Evolutionary conservation across 2,329 filamentous ascomycete genomes (phyloP).

Genomic region (Calonectria henricotiae): DNA sequence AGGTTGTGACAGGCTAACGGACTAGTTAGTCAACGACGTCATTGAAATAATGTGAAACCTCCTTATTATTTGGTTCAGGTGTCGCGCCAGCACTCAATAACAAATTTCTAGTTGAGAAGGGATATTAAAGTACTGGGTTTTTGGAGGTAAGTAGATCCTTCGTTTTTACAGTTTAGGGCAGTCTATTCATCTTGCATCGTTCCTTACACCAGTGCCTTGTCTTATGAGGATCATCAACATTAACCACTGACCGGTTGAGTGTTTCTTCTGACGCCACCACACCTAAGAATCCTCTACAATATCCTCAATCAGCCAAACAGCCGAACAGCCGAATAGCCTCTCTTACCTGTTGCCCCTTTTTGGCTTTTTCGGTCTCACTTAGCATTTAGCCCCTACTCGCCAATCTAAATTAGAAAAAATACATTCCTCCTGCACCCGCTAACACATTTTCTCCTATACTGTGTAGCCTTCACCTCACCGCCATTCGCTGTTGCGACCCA

Average conservation of each 20-base stretch:
- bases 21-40: slow-evolving; percentile 18
- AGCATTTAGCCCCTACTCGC: not conserved
- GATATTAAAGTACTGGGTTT: not conserved
- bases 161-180: not conserved
- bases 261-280: not conserved
- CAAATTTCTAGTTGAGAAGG: not conserved
- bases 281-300: not conserved
- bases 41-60: slow-evolving; percentile 8
- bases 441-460: not conserved
- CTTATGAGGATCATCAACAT: slow-evolving; percentile 1
- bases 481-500: slow-evolving; percentile 9
- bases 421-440: not conserved
- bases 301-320: slow-evolving; percentile 9
- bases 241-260: not conserved
- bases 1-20: not conserved
- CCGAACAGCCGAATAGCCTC: not conserved
- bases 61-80: not conserved
- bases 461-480: not conserved
- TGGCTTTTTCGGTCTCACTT: not conserved
- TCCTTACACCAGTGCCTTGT: not conserved
- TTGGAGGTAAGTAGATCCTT: not conserved
- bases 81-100: not conserved
- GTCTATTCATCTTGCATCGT: not conserved
- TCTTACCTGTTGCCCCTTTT: not conserved
- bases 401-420: not conserved